Base-by-base conservation (phyloP, 2,329 filamentous ascomycete genomes). In the Allantophomopsis cytisporea region DNA sequence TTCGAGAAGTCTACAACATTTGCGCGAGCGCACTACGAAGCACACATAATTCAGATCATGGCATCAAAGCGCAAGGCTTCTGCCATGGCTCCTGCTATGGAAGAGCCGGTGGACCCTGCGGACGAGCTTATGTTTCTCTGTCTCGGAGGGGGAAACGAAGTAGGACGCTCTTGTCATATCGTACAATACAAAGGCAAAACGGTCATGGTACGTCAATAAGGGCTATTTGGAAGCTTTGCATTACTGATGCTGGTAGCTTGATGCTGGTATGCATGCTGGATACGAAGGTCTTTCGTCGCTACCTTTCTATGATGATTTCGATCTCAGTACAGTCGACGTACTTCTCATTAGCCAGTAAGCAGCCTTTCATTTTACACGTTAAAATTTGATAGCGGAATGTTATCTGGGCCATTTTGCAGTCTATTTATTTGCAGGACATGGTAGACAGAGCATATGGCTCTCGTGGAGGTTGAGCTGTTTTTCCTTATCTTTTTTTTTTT, bases 131-230 rank as follows among this genome's bases (percentile, higher is more conserved):
- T 87, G 65, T 98, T 98, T 54, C 73, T 94, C 40, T 93, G 86
- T 53, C 67, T 98, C 31, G 91, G 91, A 45, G 91, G 91, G 45
- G 91, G 91, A 50, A 96, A 95, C 60, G 91, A 98, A 63, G 91
- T 98, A 45, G 91, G 91, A 39, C 74, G 91, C 48, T 96, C 91
- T 48, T 96, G 91, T 60, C 91, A 98, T 58, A 94, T 98, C 51
- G 79, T 98, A 43, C 87, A 96, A 56, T 98, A 98, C 73, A 98
- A 96, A 64, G 91, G 91, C 45, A 98, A 98, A 63, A 96, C 89
- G 5, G 86, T 98, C 50, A 98, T 98, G 91, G 87, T 93, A 66
- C 50, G 76, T 58, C 17, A 39, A 28, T 8, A 6, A 6, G 11
- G 23, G 23, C 8, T 28, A 8, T 28, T 10, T 28, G 23, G 23